Evolutionary conservation across 306 rosid genomes (phyloP).

Genomic region (Lablab purpureus): DNA sequence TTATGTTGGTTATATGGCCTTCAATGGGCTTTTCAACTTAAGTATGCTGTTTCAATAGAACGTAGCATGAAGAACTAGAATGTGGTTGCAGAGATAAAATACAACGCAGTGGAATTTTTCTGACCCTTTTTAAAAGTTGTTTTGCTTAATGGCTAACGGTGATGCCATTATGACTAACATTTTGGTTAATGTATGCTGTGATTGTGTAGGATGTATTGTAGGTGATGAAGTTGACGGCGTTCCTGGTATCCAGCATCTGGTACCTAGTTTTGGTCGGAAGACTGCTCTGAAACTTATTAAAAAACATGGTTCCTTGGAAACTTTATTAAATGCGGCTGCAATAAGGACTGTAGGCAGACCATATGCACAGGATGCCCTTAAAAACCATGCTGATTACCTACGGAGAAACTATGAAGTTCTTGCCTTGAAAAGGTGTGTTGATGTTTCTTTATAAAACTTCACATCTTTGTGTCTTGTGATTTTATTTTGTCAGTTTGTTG

Average conservation of each 20-base stretch:
- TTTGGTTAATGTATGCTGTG: conserved; percentile 36
- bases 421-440: conserved; percentile 71
- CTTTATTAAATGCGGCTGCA: conserved; percentile 72
- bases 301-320: conserved; percentile 88
- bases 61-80: conserved; percentile 23
- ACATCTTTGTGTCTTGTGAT: conserved; percentile 20
- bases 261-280: conserved; percentile 90
- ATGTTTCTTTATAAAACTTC: conserved; percentile 36
- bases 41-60: background rate
- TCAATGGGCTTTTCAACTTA: conserved; percentile 18
- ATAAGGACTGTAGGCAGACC: conserved; percentile 89
- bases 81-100: conserved; percentile 20
- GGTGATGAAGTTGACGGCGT: conserved; percentile 94
- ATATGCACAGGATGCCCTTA: conserved; percentile 92
- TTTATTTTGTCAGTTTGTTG: conserved; percentile 3
- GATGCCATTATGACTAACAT: conserved; percentile 26
- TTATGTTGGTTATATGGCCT: conserved; percentile 24
- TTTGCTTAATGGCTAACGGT: conserved; percentile 10
- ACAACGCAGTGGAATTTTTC: background rate
- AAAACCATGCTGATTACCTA: conserved; percentile 72
- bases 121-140: background rate
- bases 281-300: conserved; percentile 89
- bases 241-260: conserved; percentile 93
- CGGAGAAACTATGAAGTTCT: conserved; percentile 82
- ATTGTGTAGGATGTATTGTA: conserved; percentile 73